Evolutionary conservation across 192 early-diverging fungal species (phyloP).

Genomic region (Podila epigama): DNA sequence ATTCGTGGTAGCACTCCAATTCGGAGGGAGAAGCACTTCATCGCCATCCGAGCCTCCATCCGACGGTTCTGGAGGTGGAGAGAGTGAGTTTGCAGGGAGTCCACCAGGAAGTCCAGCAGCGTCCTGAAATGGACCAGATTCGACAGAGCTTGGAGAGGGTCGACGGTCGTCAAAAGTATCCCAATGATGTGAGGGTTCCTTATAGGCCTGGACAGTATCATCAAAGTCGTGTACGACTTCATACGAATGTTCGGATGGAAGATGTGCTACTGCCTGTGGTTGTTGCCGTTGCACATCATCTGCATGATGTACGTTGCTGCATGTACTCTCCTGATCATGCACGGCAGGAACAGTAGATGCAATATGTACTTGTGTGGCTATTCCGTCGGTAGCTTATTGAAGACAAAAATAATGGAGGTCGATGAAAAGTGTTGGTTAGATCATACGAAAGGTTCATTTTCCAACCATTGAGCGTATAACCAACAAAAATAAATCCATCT

Average conservation of each 20-base stretch:
- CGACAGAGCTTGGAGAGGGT: not conserved
- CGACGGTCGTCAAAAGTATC: too few species aligned
- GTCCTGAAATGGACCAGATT: not conserved
- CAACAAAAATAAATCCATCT: too few species aligned
- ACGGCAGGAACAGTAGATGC: not conserved
- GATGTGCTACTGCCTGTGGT: not conserved
- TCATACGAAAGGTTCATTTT: too few species aligned
- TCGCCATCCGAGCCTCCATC: constrained; percentile 14
- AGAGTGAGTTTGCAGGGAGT: not conserved
- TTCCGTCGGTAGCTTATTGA: too few species aligned
- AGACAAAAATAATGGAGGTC: too few species aligned
- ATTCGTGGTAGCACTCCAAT: constrained; percentile 48
- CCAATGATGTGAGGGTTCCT: too few species aligned
- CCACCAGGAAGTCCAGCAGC: not conserved
- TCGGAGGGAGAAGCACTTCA: constrained; percentile 22
- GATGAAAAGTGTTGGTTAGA: too few species aligned
- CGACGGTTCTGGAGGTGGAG: constrained; percentile 36
- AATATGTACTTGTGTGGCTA: not conserved
- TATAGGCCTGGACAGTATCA: not conserved
- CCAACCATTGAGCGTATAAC: too few species aligned
- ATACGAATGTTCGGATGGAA: not conserved
- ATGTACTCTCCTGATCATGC: not conserved
- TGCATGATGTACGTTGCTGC: not conserved
- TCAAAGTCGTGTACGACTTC: not conserved
- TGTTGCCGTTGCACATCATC: too few species aligned